Base-by-base conservation (phyloP, 169 alveolate genomes). In the Cryptosporidium meleagridis region DNA sequence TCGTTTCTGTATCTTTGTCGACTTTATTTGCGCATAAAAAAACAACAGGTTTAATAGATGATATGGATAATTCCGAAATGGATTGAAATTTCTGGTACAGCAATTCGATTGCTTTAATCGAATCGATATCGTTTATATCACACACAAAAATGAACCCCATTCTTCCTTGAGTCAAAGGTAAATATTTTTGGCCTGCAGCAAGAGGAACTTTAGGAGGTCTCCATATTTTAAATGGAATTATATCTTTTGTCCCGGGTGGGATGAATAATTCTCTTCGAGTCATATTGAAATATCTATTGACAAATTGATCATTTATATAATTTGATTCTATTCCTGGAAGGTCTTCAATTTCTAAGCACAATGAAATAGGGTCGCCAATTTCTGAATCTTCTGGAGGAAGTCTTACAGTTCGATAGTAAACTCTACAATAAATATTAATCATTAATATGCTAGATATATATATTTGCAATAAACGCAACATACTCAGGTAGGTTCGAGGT, bases 261-360 rank as follows among this genome's bases (percentile, higher is more conserved):
- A 80, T 80, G 14, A 51, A 41, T 41, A 80, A 62, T 21, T 80
- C 89, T 44, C 68, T 80, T 16, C 89, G 59, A 9, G 31, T 41
- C 89, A 80, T 80, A 62, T 80, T 80, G 68, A 80, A 80, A 45
- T 80, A 80, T 31, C 75, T 59, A 39, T 65, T 80, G 3, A 80
- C 51, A 65, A 80, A 80, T 23, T 80, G 73, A 26, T 80, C 75
- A 51, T 62, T 65, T 23, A 80, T 62, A 62, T 62, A 80, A 0
- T 33, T 59, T 2, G 53, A 16, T 23, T 80, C 75, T 14, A 80
- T 80, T 39, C 89, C 89, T 37, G 89, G 89, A 44, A 80, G 89
- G 53, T 80, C 89, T 31, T 80, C 89, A 80, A 80, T 80, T 80
- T 80, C 89, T 18, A 80, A 69, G 62, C 89, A 80, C 16, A 80